Base-by-base conservation (phyloP, 306 rosid genomes). In the Sicyos baderoa region DNA sequence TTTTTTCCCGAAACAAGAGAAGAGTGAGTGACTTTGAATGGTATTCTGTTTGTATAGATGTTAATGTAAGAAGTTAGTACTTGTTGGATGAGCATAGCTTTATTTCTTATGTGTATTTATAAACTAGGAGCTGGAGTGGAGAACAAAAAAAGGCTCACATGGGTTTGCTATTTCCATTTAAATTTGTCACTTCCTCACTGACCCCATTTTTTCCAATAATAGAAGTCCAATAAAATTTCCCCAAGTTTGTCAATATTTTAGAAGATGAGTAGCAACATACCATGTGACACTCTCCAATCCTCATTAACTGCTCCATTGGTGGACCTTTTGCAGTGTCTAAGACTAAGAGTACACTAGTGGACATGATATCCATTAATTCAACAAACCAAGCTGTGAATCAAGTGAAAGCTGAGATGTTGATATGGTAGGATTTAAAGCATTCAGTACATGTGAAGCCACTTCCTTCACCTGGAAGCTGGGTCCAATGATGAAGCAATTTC, bases 71-170 rank as follows among this genome's bases (percentile, higher is more conserved):
- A 51, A 51, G 54, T 32, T 3, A 19, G 22, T 29, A 54, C 10
- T 35, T 9, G 63, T 48, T 23, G 23, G 47, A 47, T 25, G 54
- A 40, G 53, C 16, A 50, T 47, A 15, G 9, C n/a, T 48, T 48
- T 14, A 7, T 25, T 22, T 66, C 32, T 10, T 0, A 45, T 68
- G 70, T 48, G 19, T 68, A 68, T 68, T 64, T 64, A 64, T 64
- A 64, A 44, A 44, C 53, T 6, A 23, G n/a, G 53, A n/a, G n/a
- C n/a, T n/a, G n/a, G n/a, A n/a, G n/a, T n/a, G n/a, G n/a, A n/a
- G n/a, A n/a, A n/a, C n/a, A n/a, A n/a, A n/a, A n/a, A n/a, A n/a
- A 22, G 45, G 35, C 44, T 68, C 56, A 68, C 56, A 68, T 68
- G 72, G 45, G 23, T 12, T 68, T 68, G 72, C 37, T 66, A 40